Percentiles rank a stretch among this genome's conserved stretches.
phyloP scores from a whole-genome alignment of 1,139 yeast species.

The Magnusiomyces tetraspermus region DNA sequence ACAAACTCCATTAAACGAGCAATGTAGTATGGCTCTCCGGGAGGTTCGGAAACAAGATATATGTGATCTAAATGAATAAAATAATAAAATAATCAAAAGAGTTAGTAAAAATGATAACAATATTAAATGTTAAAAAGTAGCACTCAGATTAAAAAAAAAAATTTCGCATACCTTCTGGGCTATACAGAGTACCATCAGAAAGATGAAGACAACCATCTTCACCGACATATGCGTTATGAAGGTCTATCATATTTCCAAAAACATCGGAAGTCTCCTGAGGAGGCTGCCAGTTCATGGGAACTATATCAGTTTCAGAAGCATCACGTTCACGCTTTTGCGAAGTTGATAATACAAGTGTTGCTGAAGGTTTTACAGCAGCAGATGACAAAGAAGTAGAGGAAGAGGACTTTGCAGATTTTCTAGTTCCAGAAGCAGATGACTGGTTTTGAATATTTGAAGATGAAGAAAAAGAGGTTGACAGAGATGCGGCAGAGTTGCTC shows the following conservation, averaged over 20 bases:
- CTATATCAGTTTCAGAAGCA: conserved; percentile 10
- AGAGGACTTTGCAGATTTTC: not conserved
- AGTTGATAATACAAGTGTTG: no score
- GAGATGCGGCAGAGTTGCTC: no score
- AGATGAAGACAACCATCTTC: conserved; percentile 30
- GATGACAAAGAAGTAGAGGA: not conserved
- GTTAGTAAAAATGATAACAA: not conserved
- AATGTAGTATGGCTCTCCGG: conserved; percentile 89
- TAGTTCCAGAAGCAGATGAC: not conserved
- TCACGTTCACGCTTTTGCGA: not conserved
- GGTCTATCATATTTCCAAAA: conserved; percentile 28
- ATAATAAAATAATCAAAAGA: conserved; percentile 1
- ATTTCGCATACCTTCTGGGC: conserved; percentile 28
- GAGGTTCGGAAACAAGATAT: conserved; percentile 85
- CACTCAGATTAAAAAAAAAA: not conserved
- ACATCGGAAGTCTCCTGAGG: conserved; percentile 22
- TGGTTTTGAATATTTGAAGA: not conserved
- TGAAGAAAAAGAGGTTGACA: not conserved
- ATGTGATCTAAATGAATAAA: conserved; percentile 44
- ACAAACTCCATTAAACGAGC: conserved; percentile 78
- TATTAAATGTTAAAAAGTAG: not conserved
- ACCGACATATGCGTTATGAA: conserved; percentile 35
- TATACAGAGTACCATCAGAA: conserved; percentile 29
- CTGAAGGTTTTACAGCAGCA: not conserved
- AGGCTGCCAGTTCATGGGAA: conserved; percentile 34